Base-by-base conservation (phyloP, 2,329 filamentous ascomycete genomes). In the Penicillium sp. region DNA sequence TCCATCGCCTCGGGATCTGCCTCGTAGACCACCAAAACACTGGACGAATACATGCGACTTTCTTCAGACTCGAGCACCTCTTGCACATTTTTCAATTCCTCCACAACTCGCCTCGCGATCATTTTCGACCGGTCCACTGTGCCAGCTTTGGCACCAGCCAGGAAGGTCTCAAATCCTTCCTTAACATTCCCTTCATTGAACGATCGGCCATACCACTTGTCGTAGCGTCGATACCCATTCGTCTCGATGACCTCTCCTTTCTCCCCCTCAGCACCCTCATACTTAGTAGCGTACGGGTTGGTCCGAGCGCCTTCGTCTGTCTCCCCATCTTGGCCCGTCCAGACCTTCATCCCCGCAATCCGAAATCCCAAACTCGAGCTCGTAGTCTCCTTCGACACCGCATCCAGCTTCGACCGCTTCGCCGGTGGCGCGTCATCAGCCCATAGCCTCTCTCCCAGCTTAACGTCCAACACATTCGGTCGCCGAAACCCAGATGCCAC, bases 401-500 rank as follows among this genome's bases (percentile, higher is more conserved):
- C 80, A 67, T 88, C 86, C 25, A 89, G 74, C 51, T 83, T 79
- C 25, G 75, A 79, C 16, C 85, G 77, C 71, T 89, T 89, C 29
- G 82, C 80, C 1, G 78, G 74, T 25, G 81, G 80, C 3, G 87
- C 84, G 60, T 80, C 80, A 37, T 96, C 91, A 14, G 91, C 93
- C 89, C 92, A 98, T 6, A 99, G 78, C 31, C 91, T 85, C 50
- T 87, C 83, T 44, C 95, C 95, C 21, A 99, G 85, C 78, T 99
- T 99, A 63, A 96, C 85, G 71, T 99, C 95, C 57, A 99, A 80
- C 8, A 99, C 92, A 67, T 96, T 98, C 7, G 95, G 92, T 57
- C 85, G 84, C 67, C 84, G 85, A 79, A 93, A 98, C 1, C 91
- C 92, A 62, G 85, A 83, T 0, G 92, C 88, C 7, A 91, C 85